phyloP scores from a whole-genome alignment of 495 filamentous ascomycete species.

The Physcia stellaris region DNA sequence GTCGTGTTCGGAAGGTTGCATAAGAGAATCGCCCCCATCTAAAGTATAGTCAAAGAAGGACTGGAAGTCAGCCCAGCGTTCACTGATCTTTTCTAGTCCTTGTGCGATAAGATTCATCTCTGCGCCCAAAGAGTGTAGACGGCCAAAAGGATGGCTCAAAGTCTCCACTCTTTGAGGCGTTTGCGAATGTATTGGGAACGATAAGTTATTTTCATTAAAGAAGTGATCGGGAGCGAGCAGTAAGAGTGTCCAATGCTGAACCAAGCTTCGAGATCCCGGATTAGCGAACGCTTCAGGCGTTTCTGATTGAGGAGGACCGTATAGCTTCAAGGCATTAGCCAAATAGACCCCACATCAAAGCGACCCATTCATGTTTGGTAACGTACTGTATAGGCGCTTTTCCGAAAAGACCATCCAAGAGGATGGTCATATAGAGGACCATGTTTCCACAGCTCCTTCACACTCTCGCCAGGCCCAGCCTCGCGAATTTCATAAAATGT shows the following conservation, averaged over 20 bases:
- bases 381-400: slow-evolving; percentile 17
- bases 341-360: neutral
- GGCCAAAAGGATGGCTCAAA: slow-evolving; percentile 11
- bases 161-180: slow-evolving; percentile 10
- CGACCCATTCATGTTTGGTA: neutral
- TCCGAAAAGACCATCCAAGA: slow-evolving; percentile 15
- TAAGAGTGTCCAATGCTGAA: slow-evolving; percentile 11
- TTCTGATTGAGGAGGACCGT: slow-evolving; percentile 3
- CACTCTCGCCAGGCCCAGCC: slow-evolving; percentile 7
- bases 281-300: neutral
- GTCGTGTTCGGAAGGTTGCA: slow-evolving; percentile 19
- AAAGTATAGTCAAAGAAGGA: slow-evolving; percentile 19
- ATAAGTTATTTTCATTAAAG: slow-evolving; percentile 13
- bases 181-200: slow-evolving; percentile 12
- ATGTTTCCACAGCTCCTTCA: slow-evolving; percentile 16
- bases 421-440: slow-evolving; percentile 17
- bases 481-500: slow-evolving; percentile 16
- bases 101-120: slow-evolving; percentile 15
- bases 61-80: slow-evolving; percentile 17
- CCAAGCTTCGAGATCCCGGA: neutral
- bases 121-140: slow-evolving; percentile 11
- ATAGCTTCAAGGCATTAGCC: slow-evolving; percentile 6
- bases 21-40: slow-evolving; percentile 13
- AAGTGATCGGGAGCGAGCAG: slow-evolving; percentile 15
- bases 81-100: slow-evolving; percentile 15